phyloP scores from a whole-genome alignment of 2,329 filamentous ascomycete species.

The Sphaerulina vaccinii region DNA sequence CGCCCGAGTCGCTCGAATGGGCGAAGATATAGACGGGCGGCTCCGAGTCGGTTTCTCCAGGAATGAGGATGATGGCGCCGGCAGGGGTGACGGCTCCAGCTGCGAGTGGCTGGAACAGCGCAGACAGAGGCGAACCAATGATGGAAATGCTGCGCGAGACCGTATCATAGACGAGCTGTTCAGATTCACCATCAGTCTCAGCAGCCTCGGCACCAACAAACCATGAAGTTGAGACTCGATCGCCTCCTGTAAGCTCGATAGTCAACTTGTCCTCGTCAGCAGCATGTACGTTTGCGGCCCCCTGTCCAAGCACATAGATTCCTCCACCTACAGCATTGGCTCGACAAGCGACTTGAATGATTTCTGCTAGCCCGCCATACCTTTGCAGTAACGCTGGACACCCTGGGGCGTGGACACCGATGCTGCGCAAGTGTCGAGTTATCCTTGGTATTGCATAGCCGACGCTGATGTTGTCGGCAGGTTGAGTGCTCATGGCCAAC shows the following conservation, averaged over 20 bases:
- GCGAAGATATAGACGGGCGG: slow-evolving; percentile 62
- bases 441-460: slow-evolving; percentile 72
- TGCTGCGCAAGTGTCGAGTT: slow-evolving; percentile 76
- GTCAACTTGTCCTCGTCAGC: slow-evolving; percentile 20
- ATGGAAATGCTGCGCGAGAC: slow-evolving; percentile 55
- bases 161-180: too few species aligned
- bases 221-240: slow-evolving; percentile 33
- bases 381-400: slow-evolving; percentile 89
- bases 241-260: slow-evolving; percentile 32
- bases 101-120: slow-evolving; percentile 67
- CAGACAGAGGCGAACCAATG: slow-evolving; percentile 62
- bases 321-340: slow-evolving; percentile 88
- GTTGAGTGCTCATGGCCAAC: slow-evolving; percentile 70
- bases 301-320: slow-evolving; percentile 80
- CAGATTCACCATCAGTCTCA: too few species aligned
- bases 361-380: slow-evolving; percentile 86
- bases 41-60: slow-evolving; percentile 41
- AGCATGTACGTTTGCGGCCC: slow-evolving; percentile 48
- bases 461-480: slow-evolving; percentile 55
- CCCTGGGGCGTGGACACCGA: slow-evolving; percentile 81
- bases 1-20: slow-evolving; percentile 87
- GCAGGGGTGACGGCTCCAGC: slow-evolving; percentile 77
- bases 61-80: slow-evolving; percentile 68
- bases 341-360: slow-evolving; percentile 87
- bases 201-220: slow-evolving; percentile 33